Evolutionary conservation across 306 rosid genomes (phyloP).

Genomic region (Sechiopsis laciniata): DNA sequence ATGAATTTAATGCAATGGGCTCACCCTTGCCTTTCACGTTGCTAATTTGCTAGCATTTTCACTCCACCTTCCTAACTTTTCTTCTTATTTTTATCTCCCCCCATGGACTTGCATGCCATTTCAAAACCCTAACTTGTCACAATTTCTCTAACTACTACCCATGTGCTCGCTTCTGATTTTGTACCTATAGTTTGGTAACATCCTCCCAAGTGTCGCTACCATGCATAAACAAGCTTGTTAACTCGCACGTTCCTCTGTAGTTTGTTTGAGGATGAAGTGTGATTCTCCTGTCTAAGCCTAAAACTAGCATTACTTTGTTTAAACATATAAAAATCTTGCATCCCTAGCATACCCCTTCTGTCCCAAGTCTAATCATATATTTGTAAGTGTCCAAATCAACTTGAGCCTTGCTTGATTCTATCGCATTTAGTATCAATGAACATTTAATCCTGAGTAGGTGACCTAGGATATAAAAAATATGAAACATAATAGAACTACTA

Average conservation of each 20-base stretch:
- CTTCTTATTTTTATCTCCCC: not conserved
- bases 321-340: not conserved
- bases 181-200: not conserved
- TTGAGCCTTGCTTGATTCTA: not conserved
- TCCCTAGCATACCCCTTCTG: not conserved
- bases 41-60: constrained; percentile 4
- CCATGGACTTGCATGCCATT: not conserved
- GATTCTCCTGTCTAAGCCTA: not conserved
- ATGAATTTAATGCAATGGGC: not conserved
- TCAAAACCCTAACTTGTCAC: not conserved
- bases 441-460: not conserved
- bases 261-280: too few species aligned
- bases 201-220: not conserved
- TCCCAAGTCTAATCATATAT: too few species aligned
- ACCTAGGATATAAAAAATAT: too few species aligned
- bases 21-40: constrained; percentile 11
- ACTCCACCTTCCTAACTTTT: not conserved
- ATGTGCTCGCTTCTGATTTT: not conserved
- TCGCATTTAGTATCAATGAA: too few species aligned
- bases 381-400: too few species aligned
- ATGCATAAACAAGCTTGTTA: not conserved
- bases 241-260: too few species aligned
- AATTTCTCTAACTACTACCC: not conserved
- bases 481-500: too few species aligned
- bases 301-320: too few species aligned